A percentile compares a stretch with the other conserved stretches of the same genome.
phyloP scores from a whole-genome alignment of 805 yeast species.

The Saccharomyces kudriavzevii region DNA sequence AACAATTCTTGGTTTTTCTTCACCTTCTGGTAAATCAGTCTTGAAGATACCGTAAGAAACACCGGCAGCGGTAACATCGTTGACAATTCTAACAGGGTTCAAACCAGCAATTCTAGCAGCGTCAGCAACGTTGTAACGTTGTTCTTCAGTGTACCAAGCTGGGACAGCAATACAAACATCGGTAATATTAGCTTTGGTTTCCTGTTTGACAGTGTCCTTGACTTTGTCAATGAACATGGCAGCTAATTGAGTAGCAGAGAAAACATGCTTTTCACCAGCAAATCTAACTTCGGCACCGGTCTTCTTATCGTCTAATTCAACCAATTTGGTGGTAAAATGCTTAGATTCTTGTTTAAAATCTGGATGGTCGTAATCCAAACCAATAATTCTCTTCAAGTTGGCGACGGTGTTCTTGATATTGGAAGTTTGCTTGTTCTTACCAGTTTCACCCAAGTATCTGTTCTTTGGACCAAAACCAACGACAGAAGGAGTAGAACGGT shows the following conservation, averaged over 20 bases:
- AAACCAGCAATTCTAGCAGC: conserved; percentile 92
- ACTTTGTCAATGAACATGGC: conserved; percentile 93
- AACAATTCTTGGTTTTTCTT: conserved; percentile 73
- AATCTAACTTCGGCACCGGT: conserved; percentile 81
- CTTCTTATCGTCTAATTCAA: conserved; percentile 57
- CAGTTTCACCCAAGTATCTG: conserved; percentile 90
- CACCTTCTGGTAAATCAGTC: conserved; percentile 78
- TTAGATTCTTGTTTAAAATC: conserved; percentile 67
- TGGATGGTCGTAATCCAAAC: conserved; percentile 56
- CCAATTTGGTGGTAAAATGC: conserved; percentile 65
- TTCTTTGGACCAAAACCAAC: conserved; percentile 85
- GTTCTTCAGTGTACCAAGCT: conserved; percentile 90
- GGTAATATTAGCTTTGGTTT: conserved; percentile 63
- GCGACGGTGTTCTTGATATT: conserved; percentile 93
- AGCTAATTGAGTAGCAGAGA: conserved; percentile 79
- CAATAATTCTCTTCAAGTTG: conserved; percentile 85
- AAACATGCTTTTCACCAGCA: conserved; percentile 66
- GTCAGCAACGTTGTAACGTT: conserved; percentile 91
- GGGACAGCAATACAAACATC: conserved; percentile 95
- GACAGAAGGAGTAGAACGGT: conserved; percentile 86
- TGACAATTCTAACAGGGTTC: conserved; percentile 94
- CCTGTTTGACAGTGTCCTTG: conserved; percentile 67
- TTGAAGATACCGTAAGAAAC: conserved; percentile 98
- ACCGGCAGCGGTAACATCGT: conserved; percentile 97
- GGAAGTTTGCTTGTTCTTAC: conserved; percentile 91